A percentile compares a stretch with the other conserved stretches of the same genome.
Evolutionary conservation across 768 basidiomycete genomes (phyloP).

Genomic region (Lyophyllum atratum): DNA sequence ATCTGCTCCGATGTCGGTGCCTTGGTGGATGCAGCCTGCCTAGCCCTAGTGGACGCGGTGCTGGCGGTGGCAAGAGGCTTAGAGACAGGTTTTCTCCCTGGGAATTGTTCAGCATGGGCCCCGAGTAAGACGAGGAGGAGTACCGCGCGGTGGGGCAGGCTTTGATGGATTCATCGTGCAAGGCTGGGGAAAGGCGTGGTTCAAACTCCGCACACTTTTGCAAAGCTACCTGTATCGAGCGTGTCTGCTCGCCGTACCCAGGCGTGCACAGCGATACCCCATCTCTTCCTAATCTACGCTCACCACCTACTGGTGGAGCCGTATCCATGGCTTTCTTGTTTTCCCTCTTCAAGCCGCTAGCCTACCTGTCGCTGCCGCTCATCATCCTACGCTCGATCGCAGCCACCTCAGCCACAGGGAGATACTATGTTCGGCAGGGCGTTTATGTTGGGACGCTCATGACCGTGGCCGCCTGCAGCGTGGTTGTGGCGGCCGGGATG

Average conservation of each 20-base stretch:
- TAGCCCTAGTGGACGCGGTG: slow-evolving; percentile 14
- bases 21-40: slow-evolving; percentile 9
- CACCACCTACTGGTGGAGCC: slow-evolving; percentile 9
- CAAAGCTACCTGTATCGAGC: slow-evolving; percentile 13
- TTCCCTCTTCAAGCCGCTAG: slow-evolving; percentile 66
- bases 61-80: slow-evolving; percentile 20
- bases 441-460: slow-evolving; percentile 74
- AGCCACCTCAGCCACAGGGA: slow-evolving; percentile 51
- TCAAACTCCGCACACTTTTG: slow-evolving; percentile 21
- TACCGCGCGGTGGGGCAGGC: slow-evolving; percentile 26
- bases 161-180: slow-evolving; percentile 3
- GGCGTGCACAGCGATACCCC: slow-evolving; percentile 9
- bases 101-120: slow-evolving; percentile 22
- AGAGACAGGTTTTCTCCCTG: slow-evolving; percentile 26
- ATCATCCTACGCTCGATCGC: slow-evolving; percentile 65
- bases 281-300: not conserved
- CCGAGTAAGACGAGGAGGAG: slow-evolving; percentile 15
- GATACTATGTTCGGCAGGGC: slow-evolving; percentile 75
- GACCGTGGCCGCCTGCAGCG: slow-evolving; percentile 71
- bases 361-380: slow-evolving; percentile 75
- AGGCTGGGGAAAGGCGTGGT: slow-evolving; percentile 7
- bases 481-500: slow-evolving; percentile 67
- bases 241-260: slow-evolving; percentile 17
- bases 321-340: slow-evolving; percentile 62
- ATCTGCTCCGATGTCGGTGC: not conserved